Evolutionary conservation across 1,284 basidiomycete species (phyloP), one percentile per base, ranked within the genome.

Genomic region (Sanghuangporus weigelae): DNA sequence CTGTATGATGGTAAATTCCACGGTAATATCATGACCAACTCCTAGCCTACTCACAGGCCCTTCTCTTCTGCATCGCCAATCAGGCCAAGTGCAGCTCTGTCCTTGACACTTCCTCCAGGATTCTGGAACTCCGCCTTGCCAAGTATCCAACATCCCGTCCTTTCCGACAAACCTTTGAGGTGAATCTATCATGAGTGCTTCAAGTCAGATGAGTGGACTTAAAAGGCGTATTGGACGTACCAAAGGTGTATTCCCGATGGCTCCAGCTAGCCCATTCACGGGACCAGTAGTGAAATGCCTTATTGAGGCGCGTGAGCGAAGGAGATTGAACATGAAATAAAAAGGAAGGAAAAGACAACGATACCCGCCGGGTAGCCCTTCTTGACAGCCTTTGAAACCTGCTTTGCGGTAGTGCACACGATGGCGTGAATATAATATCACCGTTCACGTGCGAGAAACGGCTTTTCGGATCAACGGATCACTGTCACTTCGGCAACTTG

Each of bases 101-200:
- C 96, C 78, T 99, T 99, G 71, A 99, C 95, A 68, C 93, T 96
- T 51, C 97, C 97, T n/a, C 97, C 97, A 0, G 97, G 97, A 71
- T 98, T 97, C 80, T 97, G 95, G 74, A 98, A 96, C 77, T 99
- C 96, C 57, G 95, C 95, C 75, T 99, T 99, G 51, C 93, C 96
- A 66, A 90, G 87, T 66, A 99, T 94, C 65, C 88, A 87, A 66
- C 87, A 89, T n/a, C 96, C 96, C 0, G 88, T 93, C 74, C 86
- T 86, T 67, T 95, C 86, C n/a, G 95, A 97, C 26, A 98, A 81
- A 36, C 79, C 78, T 76, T 92, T 89, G 62, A 97, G 81, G 68
- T 89, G 85, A 67, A 97, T 95, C 94, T 96, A 35, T 46, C 26
- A 36, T 16, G 7, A 14, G 7, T 7, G 38, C 10, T 48, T 19